A percentile compares a stretch with the other conserved stretches of the same genome.
Evolutionary conservation across 2,329 filamentous ascomycete genomes (phyloP).

Genomic region (Xylaria digitata): DNA sequence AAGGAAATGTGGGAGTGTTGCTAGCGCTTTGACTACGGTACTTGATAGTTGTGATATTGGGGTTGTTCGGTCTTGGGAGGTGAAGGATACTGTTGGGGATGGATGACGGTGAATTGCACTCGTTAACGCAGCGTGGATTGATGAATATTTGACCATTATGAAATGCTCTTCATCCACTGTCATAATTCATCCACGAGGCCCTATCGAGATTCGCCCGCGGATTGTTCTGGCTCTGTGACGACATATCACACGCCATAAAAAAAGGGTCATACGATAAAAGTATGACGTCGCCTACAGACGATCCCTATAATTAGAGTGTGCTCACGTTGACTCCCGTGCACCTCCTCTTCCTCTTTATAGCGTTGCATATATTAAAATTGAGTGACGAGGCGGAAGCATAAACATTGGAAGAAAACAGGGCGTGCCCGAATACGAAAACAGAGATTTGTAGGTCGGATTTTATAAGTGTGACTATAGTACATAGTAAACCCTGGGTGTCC

Average conservation of each 20-base stretch:
- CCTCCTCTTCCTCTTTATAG: not conserved
- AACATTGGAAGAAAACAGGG: not conserved
- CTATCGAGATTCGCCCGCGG: not conserved
- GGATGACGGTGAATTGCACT: slow-evolving; percentile 41
- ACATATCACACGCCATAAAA: slow-evolving; percentile 6
- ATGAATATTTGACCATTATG: slow-evolving; percentile 29
- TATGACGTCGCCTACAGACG: slow-evolving; percentile 31
- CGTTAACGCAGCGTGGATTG: slow-evolving; percentile 43
- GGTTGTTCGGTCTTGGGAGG: slow-evolving; percentile 32
- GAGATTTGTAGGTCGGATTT: slow-evolving; percentile 7
- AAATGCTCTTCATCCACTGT: slow-evolving; percentile 28
- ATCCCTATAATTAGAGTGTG: not conserved
- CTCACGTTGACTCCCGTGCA: slow-evolving; percentile 7
- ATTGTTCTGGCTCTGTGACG: slow-evolving; percentile 28
- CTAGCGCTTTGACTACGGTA: slow-evolving; percentile 36
- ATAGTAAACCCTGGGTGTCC: not conserved
- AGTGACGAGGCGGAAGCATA: not conserved
- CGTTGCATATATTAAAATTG: slow-evolving; percentile 5
- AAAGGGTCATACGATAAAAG: not conserved
- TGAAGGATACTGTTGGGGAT: slow-evolving; percentile 36
- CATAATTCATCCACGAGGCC: slow-evolving; percentile 17
- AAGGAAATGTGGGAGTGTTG: slow-evolving; percentile 32
- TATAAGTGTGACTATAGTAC: not conserved
- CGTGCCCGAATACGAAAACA: not conserved
- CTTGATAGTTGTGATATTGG: slow-evolving; percentile 35